Evolutionary conservation across 2,329 filamentous ascomycete species (phyloP).

Genomic region (Hypoxylon sp.): DNA sequence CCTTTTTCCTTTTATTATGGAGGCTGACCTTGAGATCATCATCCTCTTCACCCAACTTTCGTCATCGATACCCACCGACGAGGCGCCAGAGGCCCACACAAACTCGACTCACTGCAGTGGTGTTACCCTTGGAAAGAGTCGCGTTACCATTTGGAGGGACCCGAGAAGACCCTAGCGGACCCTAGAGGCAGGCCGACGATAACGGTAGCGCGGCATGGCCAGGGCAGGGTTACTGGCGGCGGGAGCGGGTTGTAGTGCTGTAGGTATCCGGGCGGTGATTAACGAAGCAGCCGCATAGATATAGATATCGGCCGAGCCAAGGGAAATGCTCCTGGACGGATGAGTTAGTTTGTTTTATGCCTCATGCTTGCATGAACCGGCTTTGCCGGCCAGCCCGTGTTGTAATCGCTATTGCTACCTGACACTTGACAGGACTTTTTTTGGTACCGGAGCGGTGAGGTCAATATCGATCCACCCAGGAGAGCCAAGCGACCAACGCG

Average conservation of each 20-base stretch:
- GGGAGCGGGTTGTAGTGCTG: constrained; percentile 10
- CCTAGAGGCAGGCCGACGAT: not conserved
- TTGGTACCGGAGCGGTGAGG: constrained; percentile 30
- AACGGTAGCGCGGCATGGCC: constrained; percentile 17
- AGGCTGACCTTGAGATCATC: constrained; percentile 35
- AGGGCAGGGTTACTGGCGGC: constrained; percentile 8
- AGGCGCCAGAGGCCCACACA: constrained; percentile 17
- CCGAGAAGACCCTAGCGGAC: not conserved
- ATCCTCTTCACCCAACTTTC: constrained; percentile 36
- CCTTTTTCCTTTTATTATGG: constrained; percentile 32
- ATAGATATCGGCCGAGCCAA: constrained; percentile 24
- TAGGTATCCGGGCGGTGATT: constrained; percentile 9
- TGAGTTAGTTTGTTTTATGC: constrained; percentile 4
- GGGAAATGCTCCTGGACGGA: constrained; percentile 6
- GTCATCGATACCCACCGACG: constrained; percentile 36
- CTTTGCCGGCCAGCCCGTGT: constrained; percentile 13
- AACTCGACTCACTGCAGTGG: constrained; percentile 9
- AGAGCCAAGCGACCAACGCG: constrained; percentile 20
- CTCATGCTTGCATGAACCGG: constrained; percentile 25
- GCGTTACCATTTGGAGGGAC: not conserved
- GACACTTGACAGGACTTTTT: constrained; percentile 1
- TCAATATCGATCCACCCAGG: constrained; percentile 25
- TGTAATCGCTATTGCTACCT: constrained; percentile 17
- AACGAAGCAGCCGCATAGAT: constrained; percentile 17
- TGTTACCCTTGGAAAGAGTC: not conserved